Conservation (phyloP, 2,329 filamentous ascomycete species). For the Biscogniauxia sp. region DNA sequence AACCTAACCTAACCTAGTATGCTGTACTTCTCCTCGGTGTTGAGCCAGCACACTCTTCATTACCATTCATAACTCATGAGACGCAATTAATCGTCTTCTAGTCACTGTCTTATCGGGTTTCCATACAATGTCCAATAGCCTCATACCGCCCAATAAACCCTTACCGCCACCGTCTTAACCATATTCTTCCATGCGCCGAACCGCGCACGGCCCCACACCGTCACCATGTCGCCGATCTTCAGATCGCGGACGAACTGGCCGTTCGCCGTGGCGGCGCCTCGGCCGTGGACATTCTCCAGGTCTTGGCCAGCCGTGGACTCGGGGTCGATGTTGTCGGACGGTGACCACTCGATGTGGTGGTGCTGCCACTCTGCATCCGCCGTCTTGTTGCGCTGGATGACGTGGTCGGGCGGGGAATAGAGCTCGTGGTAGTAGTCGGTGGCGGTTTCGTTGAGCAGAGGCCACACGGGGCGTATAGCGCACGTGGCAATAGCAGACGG, state of each 20-base stretch:
- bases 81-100: too few relatives aligned
- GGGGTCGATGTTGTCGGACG: slow-evolving; percentile 45
- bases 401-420: slow-evolving; percentile 33
- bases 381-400: slow-evolving; percentile 48
- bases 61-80: too few relatives aligned
- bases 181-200: slow-evolving; percentile 54
- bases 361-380: slow-evolving; percentile 35
- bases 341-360: slow-evolving; percentile 54
- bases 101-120: too few relatives aligned
- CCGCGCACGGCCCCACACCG: slow-evolving; percentile 59
- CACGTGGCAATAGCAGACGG: slow-evolving; percentile 21
- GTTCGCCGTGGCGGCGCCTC: slow-evolving; percentile 49
- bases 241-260: slow-evolving; percentile 56
- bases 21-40: too few relatives aligned
- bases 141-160: slow-evolving; percentile 57
- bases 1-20: too few relatives aligned
- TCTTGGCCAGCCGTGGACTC: slow-evolving; percentile 39
- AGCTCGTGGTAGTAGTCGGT: slow-evolving; percentile 38
- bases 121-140: neutral
- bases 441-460: slow-evolving; percentile 20
- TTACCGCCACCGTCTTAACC: slow-evolving; percentile 48
- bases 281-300: slow-evolving; percentile 40
- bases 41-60: too few relatives aligned
- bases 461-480: slow-evolving; percentile 32
- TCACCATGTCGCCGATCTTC: slow-evolving; percentile 59